Evolutionary conservation across 345 rosid species (phyloP), one percentile per base, ranked within the genome.

Genomic region (Boechera stricta): DNA sequence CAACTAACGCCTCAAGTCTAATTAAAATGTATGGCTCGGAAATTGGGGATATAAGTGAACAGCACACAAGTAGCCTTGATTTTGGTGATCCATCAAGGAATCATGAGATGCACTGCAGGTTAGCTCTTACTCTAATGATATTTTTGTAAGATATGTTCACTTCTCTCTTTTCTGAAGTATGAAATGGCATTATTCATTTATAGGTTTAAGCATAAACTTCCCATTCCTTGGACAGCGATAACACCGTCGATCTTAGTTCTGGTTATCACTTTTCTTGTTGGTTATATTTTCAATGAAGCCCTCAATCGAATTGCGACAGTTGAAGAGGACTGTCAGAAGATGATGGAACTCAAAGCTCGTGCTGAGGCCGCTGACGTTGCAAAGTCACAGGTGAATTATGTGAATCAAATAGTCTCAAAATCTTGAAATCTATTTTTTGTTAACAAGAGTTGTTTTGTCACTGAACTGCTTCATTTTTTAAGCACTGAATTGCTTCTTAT

Each of bases 341-440:
- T 94, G 98, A 85, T 65, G 86, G 86, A 83, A 80, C 94, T 92
- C 56, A 92, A 92, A 80, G 88, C 82, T 82, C 98, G 92, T 52
- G 98, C 99, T 69, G 99, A 94, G 79, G 98, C 98, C 44, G 98
- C 98, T 41, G 98, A 94, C 62, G 87, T 94, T 76, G 98, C 98
- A 67, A 94, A 94, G 83, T 73, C 98, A 79, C 97, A 92, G 92
- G 98, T 79, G 10, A 68, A 1, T 35, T 48, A 33, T 47, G 6
- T 29, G 42, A 44, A 60, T 58, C 31, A 13, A 31, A 26, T 26
- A 57, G n/a, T 47, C 71, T 62, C 58, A 33, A 53, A 67, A 58
- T 26, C 68, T 68, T 38, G 42, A 62, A 41, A 52, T 26, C 44
- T 48, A 45, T 61, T 15, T 11, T 51, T 38, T 31, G 56, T 49